phyloP scores from a whole-genome alignment of 345 rosid species.

The Mercurialis annua region DNA sequence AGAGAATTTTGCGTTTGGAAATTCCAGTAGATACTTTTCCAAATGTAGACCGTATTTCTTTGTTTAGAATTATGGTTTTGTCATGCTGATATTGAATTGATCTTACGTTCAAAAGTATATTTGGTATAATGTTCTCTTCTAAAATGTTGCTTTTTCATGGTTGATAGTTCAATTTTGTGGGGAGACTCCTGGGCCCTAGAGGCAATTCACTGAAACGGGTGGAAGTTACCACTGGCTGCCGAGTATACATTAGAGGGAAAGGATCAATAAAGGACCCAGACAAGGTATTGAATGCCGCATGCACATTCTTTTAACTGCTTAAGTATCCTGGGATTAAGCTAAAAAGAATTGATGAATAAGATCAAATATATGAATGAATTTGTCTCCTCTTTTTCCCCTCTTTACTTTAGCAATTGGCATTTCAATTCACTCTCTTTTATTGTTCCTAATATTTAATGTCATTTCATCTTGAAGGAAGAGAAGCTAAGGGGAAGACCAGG shows the following conservation, averaged over 20 bases:
- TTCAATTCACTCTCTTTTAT: conserved; percentile 5
- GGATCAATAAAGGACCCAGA: conserved; percentile 99
- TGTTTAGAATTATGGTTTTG: conserved; percentile 3
- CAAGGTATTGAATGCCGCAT: conserved; percentile 46
- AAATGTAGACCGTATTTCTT: conserved; percentile 39
- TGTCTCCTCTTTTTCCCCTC: neutral
- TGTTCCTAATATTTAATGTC: conserved; percentile 12
- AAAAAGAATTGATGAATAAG: conserved; percentile 9
- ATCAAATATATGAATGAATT: neutral
- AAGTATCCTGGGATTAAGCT: neutral
- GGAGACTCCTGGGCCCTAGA: conserved; percentile 95
- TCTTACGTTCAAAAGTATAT: neutral
- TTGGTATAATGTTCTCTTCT: neutral
- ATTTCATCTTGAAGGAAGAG: conserved; percentile 34
- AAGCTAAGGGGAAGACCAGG: conserved; percentile 48
- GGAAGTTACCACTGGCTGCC: conserved; percentile 97
- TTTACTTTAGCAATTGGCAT: neutral
- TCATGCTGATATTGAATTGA: conserved; percentile 2
- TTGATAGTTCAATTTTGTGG: conserved; percentile 91
- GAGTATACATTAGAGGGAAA: conserved; percentile 94
- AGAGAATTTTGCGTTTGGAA: conserved; percentile 95
- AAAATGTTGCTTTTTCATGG: conserved; percentile 11
- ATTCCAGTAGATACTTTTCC: conserved; percentile 94
- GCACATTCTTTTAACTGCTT: neutral
- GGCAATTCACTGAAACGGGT: conserved; percentile 98